Base-by-base conservation (phyloP, 1,139 yeast genomes). In the Debaryomyces fabryi region DNA sequence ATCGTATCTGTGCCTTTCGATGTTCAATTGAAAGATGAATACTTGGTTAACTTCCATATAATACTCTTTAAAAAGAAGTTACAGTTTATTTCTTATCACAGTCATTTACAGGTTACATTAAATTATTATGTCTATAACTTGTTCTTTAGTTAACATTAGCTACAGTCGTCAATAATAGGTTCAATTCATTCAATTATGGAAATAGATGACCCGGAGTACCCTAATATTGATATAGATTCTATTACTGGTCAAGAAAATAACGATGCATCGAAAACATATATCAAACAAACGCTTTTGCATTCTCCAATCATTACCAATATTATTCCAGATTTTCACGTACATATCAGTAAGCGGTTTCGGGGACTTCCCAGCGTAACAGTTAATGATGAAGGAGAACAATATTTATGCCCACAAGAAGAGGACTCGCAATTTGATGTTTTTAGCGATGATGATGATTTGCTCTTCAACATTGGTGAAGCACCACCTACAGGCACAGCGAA, bases 361-460 rank as follows among this genome's bases (percentile, higher is more conserved):
- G 77, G 75, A 7, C 62, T 74, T 25, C 50, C 68, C 15, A 66
- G 71, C 52, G 53, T 63, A 5, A 65, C 74, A 8, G 59, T 69
- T 25, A 71, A 72, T 48, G 79, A 74, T 42, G 78, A 72, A 42
- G 65, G 63, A 21, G 73, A 71, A 53, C 79, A 74, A 52, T 62
- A 60, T 18, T 49, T 72, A 40, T 62, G 68, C 2, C 69, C 73
- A 0, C 66, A 63, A 23, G 76, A 71, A 37, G 71, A 68, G 38
- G 79, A 75, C 50, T 74, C 79, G 0, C 78, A 72, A 52, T 57
- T 64, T 50, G 76, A 69, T 34, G 72, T 64, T 10, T 72, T 73
- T 49, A 62, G 64, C 44, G 79, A 73, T 35, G 74, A 65, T 38
- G 72, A 67, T 33, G 67, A 62, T 9, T 53, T 48, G 13, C 42